Base-by-base conservation (phyloP, 805 yeast species). In the Metschnikowia baotianmanensis region DNA sequence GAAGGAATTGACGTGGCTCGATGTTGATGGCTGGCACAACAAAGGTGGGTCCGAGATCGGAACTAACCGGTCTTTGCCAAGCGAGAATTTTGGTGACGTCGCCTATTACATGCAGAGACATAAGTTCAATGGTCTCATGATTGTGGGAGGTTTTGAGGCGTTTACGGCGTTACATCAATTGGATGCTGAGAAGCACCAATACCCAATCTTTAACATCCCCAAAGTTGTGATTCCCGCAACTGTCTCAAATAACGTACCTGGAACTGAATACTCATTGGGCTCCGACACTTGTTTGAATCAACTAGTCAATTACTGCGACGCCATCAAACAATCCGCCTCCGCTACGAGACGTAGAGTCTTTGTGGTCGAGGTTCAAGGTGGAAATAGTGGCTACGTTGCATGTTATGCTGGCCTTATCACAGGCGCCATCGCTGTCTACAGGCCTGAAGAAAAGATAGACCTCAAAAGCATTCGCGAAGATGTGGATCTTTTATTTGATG, bases 131-230 rank as follows among this genome's bases (percentile, higher is more conserved):
- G 99, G 98, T 29, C 75, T 91, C 50, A 77, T 93, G 46, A 75
- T 93, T 43, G 82, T 93, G 46, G 99, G 99, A 52, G 99, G 99
- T 1, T 93, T 90, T 59, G 99, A 93, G 72, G 98, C 96, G n/a
- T 93, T 82, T 73, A 75, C 75, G 9, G 80, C 97, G 1, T 74
- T 93, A 52, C 80, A 86, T 55, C 86, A 89, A 69, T 76, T 93
- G 51, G 84, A 86, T 53, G 74, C 75, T 52, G 88, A 93, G 23
- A 79, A 96, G 63, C 51, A 61, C 12, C 69, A 78, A 44, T 93
- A 88, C 67, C 98, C 99, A 31, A 81, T 91, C 21, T 86, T 93
- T 70, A 80, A 91, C 64, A 89, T 93, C 51, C 99, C 99, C 48
- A 83, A 91, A 86, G 85, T 86, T 30, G 79, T 87, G 53, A 75